Base-by-base conservation (phyloP, 1,284 basidiomycete genomes). In the Ustilago shanxiensis region DNA sequence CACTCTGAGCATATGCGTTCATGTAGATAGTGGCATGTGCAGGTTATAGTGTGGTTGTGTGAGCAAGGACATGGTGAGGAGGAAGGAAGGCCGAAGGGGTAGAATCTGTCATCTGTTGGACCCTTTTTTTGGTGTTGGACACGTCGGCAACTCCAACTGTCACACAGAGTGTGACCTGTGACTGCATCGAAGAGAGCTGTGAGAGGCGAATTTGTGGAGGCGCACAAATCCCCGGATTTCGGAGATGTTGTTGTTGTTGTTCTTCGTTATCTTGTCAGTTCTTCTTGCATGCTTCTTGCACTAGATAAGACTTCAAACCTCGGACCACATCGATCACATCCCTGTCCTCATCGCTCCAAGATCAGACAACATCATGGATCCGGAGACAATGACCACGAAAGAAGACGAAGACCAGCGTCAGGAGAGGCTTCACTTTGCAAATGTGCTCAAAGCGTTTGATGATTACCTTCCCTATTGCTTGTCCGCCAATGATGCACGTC, bases 381-480 rank as follows among this genome's bases (percentile, higher is more conserved):
- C 22, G 14, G 22, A 56, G 14, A 26, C 41, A n/a, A 58, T 47
- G 56, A 4, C 47, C 1, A 29, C 22, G 5, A 39, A 64, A 14
- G 60, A 68, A 45, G 73, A 68, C 41, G 61, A 68, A 44, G 62
- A 68, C 6, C 68, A 75, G 54, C 70, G 64, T 8, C 60, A 60
- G 16, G 83, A 85, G 59, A 60, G 72, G n/a, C 71, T 65, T 14
- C 84, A 85, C 53, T 84, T 85, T 58, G 65, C 66, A 41, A 74
- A 62, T 16, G 84, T 85, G 20, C 69, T 85, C 54, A 62, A 68
- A 41, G 75, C 83, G 11, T 85, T 83, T 65, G 75, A 81, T 59
- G 72, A 79, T 24, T 85, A 85, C 53, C 76, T 85, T 6, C 77
- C 77, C n/a, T 80, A 84, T 74, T 79, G 77, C 44, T 72, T 85